Evolutionary conservation across 306 rosid species (phyloP).

Genomic region (Prinsepia uniflora): DNA sequence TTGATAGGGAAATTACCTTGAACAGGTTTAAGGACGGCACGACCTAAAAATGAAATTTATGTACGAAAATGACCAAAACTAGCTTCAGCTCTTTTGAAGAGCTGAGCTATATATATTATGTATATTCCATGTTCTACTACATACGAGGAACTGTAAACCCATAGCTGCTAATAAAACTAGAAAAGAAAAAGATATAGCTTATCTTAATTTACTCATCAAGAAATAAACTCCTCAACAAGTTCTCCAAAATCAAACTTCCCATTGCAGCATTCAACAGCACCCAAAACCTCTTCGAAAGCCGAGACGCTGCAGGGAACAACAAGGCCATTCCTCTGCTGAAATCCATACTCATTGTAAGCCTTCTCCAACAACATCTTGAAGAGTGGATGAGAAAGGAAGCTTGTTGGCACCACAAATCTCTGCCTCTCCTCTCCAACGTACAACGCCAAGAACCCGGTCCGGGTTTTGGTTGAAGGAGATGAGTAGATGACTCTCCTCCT

Average conservation of each 20-base stretch:
- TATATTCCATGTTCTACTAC: slow-evolving; percentile 16
- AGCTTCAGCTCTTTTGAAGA: slow-evolving; percentile 22
- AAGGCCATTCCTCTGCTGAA: slow-evolving; percentile 62
- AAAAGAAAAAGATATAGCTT: not conserved
- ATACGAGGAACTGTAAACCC: slow-evolving; percentile 16
- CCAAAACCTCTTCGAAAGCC: slow-evolving; percentile 66
- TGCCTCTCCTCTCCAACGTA: slow-evolving; percentile 73
- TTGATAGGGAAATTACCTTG: no score
- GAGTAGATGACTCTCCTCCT: not conserved
- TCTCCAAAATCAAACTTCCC: slow-evolving; percentile 73
- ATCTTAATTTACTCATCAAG: not conserved
- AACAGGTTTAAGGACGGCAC: no score
- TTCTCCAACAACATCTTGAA: slow-evolving; percentile 85
- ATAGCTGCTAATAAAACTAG: not conserved
- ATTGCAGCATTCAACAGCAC: slow-evolving; percentile 61
- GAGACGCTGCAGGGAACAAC: slow-evolving; percentile 75
- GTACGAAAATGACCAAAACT: slow-evolving; percentile 5
- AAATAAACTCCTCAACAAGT: slow-evolving; percentile 60
- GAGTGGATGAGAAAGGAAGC: slow-evolving; percentile 77
- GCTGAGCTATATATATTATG: not conserved
- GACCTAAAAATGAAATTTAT: no score
- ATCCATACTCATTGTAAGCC: slow-evolving; percentile 74
- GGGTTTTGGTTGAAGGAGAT: slow-evolving; percentile 37
- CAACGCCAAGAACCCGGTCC: slow-evolving; percentile 66
- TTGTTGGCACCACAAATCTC: slow-evolving; percentile 67